Conservation (phyloP, 768 basidiomycete genomes). For the Pulveroboletus sp. region DNA sequence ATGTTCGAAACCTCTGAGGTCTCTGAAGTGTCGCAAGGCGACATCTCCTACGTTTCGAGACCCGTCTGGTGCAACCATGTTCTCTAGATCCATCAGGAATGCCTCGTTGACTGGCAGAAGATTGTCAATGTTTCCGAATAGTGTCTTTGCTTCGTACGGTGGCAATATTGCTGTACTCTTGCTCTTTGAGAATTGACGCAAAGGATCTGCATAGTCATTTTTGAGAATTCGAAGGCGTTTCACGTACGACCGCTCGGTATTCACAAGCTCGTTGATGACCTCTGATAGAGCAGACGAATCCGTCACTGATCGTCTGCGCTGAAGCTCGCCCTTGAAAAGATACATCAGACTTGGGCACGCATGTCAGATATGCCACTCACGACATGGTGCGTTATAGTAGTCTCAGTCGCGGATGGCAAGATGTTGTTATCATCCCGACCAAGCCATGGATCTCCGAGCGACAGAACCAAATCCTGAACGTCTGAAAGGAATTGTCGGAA, state of each 20-base stretch:
- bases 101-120: slow-evolving; percentile 86
- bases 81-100: slow-evolving; percentile 79
- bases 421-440: slow-evolving; percentile 47
- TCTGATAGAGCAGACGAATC: slow-evolving; percentile 64
- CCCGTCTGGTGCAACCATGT: slow-evolving; percentile 63
- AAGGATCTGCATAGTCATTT: slow-evolving; percentile 84
- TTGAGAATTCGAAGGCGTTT: slow-evolving; percentile 79
- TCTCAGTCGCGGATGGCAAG: slow-evolving; percentile 38
- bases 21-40: slow-evolving; percentile 81
- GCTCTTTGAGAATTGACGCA: slow-evolving; percentile 78
- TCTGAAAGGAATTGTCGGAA: slow-evolving; percentile 40
- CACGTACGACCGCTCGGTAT: slow-evolving; percentile 88
- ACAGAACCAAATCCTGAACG: slow-evolving; percentile 72
- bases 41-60: slow-evolving; percentile 71
- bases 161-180: slow-evolving; percentile 86
- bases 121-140: slow-evolving; percentile 93
- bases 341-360: slow-evolving; percentile 10
- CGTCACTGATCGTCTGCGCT: slow-evolving; percentile 55
- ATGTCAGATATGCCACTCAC: slow-evolving; percentile 35
- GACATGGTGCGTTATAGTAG: slow-evolving; percentile 34
- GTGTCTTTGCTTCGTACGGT: slow-evolving; percentile 83
- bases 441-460: slow-evolving; percentile 64
- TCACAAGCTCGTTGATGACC: slow-evolving; percentile 80
- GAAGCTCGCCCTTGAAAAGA: slow-evolving; percentile 20
- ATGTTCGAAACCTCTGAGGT: slow-evolving; percentile 78